phyloP scores from a whole-genome alignment of 2,329 filamentous ascomycete genomes.

The Penicillium sp. region DNA sequence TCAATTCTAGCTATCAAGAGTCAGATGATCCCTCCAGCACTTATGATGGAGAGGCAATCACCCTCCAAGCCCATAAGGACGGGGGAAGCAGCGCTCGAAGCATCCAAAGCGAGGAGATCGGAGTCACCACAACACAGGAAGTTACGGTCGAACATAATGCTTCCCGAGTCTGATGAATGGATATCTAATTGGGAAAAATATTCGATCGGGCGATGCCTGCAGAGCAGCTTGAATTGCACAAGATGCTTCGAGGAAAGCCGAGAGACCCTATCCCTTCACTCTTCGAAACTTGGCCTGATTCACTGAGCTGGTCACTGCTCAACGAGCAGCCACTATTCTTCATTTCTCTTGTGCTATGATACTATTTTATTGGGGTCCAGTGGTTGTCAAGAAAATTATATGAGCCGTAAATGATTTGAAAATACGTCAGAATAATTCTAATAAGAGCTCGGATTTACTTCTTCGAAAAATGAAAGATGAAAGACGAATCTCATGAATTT shows the following conservation, averaged over 20 bases:
- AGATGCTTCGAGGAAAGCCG: not conserved
- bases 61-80: not conserved
- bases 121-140: constrained; percentile 7
- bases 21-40: not conserved
- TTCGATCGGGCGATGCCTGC: not conserved
- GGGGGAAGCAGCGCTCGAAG: constrained; percentile 11
- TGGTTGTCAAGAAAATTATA: not conserved
- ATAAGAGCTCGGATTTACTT: not conserved
- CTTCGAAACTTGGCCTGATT: not conserved
- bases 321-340: not conserved
- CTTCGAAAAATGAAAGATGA: not conserved
- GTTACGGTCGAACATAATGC: not conserved
- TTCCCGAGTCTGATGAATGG: not conserved
- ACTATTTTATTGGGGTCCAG: not conserved
- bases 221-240: not conserved
- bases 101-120: constrained; percentile 2
- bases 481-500: no score
- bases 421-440: not conserved
- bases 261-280: not conserved
- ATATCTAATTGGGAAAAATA: not conserved
- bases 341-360: not conserved
- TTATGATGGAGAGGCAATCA: constrained; percentile 1
- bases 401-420: not conserved
- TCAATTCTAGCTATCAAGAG: constrained; percentile 14
- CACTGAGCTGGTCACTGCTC: not conserved